These are phyloP conservation scores for Cladobotryum protrusum DNA, from an alignment of 2,329 filamentous ascomycete species.

Conservation along the genomic window DNA sequence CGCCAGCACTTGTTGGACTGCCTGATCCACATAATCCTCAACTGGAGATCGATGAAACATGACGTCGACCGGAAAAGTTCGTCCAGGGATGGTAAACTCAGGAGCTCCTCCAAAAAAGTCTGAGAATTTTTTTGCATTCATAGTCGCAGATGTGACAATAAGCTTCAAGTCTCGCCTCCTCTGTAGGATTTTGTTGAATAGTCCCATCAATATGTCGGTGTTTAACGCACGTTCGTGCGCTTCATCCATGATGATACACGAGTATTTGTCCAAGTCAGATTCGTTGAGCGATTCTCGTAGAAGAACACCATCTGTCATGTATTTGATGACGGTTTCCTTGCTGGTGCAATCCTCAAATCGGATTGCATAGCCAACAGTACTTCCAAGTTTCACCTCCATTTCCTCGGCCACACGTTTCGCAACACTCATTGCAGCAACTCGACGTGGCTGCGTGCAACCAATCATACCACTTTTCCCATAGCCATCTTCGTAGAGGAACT, in stretches of 20 bases:
- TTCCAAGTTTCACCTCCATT: constrained; percentile 89
- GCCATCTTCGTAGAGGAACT: constrained; percentile 93
- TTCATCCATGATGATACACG: constrained; percentile 99
- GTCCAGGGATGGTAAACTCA: constrained; percentile 91
- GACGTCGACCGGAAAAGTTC: constrained; percentile 95
- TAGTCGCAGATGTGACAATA: constrained; percentile 96
- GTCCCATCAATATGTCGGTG: constrained; percentile 92
- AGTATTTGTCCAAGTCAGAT: constrained; percentile 89
- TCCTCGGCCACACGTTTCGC: constrained; percentile 97
- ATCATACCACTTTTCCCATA: constrained; percentile 86
- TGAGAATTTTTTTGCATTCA: constrained; percentile 95
- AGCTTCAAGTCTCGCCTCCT: constrained; percentile 86
- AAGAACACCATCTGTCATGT: constrained; percentile 97
- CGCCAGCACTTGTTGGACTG: constrained; percentile 89
- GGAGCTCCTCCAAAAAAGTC: constrained; percentile 94
- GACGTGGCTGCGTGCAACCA: constrained; percentile 89
- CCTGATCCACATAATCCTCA: constrained; percentile 95
- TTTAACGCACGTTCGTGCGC: constrained; percentile 95
- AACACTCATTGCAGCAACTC: constrained; percentile 98
- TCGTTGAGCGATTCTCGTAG: constrained; percentile 90
- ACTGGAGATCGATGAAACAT: constrained; percentile 93
- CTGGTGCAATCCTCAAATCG: constrained; percentile 98
- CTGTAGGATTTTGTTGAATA: constrained; percentile 95
- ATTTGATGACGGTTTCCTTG: constrained; percentile 93
- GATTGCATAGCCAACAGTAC: constrained; percentile 90